phyloP scores from a whole-genome alignment of 2,329 filamentous ascomycete genomes.

The Aureobasidium namibiae region DNA sequence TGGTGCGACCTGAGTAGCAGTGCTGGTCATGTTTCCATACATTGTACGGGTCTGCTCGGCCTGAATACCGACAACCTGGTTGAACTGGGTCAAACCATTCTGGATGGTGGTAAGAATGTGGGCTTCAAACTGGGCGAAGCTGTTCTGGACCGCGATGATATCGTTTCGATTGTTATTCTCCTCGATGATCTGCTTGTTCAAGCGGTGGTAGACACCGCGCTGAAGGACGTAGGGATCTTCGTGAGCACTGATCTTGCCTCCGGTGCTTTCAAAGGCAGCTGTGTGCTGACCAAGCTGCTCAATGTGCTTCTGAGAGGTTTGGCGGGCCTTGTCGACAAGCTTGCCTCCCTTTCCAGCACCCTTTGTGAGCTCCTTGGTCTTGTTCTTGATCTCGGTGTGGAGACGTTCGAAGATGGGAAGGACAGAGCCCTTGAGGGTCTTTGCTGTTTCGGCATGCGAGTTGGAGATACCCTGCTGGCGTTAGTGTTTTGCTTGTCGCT shows the following conservation, averaged over 20 bases:
- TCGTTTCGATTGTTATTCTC: slow-evolving; percentile 97
- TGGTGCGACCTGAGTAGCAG: slow-evolving; percentile 65
- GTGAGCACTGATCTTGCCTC: slow-evolving; percentile 58
- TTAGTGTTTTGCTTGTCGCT: slow-evolving; percentile 12
- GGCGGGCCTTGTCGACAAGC: slow-evolving; percentile 82
- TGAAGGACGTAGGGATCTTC: slow-evolving; percentile 86
- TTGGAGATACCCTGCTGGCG: slow-evolving; percentile 66
- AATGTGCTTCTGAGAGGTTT: slow-evolving; percentile 86
- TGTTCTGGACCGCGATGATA: slow-evolving; percentile 81
- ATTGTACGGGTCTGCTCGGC: slow-evolving; percentile 72
- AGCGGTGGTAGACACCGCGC: slow-evolving; percentile 70
- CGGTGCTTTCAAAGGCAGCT: slow-evolving; percentile 67
- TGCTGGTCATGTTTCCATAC: slow-evolving; percentile 74
- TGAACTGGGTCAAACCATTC: slow-evolving; percentile 73
- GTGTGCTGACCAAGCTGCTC: slow-evolving; percentile 84
- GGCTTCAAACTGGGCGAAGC: slow-evolving; percentile 78
- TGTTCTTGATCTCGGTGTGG: slow-evolving; percentile 94
- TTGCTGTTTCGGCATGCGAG: slow-evolving; percentile 83
- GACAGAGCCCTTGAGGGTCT: slow-evolving; percentile 77
- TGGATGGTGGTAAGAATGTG: slow-evolving; percentile 80
- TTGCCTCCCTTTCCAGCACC: slow-evolving; percentile 81
- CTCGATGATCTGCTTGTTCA: slow-evolving; percentile 84
- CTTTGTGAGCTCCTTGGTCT: slow-evolving; percentile 76
- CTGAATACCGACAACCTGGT: slow-evolving; percentile 70
- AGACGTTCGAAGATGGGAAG: slow-evolving; percentile 83